Evolutionary conservation across 1,284 basidiomycete species (phyloP).

Genomic region (Trichosporon sp.): DNA sequence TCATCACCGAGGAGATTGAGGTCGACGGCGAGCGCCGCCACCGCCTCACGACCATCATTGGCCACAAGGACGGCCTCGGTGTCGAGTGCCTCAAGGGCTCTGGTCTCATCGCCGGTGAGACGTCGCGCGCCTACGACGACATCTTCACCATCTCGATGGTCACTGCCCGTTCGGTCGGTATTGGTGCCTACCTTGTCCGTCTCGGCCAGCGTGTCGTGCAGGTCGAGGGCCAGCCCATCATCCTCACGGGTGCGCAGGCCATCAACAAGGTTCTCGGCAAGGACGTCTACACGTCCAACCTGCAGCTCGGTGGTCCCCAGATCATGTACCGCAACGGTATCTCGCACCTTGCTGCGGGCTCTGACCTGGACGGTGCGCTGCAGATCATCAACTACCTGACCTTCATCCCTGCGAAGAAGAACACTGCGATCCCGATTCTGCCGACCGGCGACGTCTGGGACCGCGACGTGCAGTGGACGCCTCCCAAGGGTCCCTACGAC

Average conservation of each 20-base stretch:
- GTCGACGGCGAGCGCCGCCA: conserved; percentile 79
- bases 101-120: conserved; percentile 97
- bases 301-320: conserved; percentile 97
- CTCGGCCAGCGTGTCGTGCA: conserved; percentile 97
- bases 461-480: conserved; percentile 81
- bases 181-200: conserved; percentile 97
- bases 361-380: conserved; percentile 88
- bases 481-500: conserved; percentile 92
- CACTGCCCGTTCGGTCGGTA: conserved; percentile 96
- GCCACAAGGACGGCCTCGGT: conserved; percentile 93
- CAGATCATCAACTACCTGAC: conserved; percentile 94
- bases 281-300: conserved; percentile 97
- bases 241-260: conserved; percentile 92
- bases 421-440: conserved; percentile 66
- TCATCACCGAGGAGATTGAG: conserved; percentile 78
- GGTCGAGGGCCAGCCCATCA: conserved; percentile 98
- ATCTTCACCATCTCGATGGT: conserved; percentile 99
- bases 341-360: conserved; percentile 88
- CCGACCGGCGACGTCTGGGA: conserved; percentile 79
- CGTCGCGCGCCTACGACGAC: conserved; percentile 95
- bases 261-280: conserved; percentile 99
- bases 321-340: conserved; percentile 99
- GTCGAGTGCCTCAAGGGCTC: conserved; percentile 95
- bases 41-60: conserved; percentile 95
- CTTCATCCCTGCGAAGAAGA: conserved; percentile 74